phyloP scores from a whole-genome alignment of 2,329 filamentous ascomycete genomes.

The Dothideomycetes sp. region DNA sequence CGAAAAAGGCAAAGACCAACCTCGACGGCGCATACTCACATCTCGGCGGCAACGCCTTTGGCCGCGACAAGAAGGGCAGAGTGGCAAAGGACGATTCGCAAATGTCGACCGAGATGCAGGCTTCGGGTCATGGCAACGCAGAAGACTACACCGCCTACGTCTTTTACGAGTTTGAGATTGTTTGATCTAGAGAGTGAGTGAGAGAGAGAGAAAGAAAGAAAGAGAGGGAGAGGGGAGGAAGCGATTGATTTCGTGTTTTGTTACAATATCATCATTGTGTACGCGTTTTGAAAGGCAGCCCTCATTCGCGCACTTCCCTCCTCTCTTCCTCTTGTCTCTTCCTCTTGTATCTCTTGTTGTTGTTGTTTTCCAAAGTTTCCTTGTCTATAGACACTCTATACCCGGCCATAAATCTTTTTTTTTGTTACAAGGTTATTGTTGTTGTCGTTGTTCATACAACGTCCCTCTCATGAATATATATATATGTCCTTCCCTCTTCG shows the following conservation, averaged over 20 bases:
- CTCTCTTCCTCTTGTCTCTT: neutral
- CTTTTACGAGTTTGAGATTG: constrained; percentile 88
- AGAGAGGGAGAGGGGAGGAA: neutral
- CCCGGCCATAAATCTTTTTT: constrained; percentile 14
- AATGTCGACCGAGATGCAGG: constrained; percentile 73
- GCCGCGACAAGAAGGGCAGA: constrained; percentile 84
- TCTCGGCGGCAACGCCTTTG: constrained; percentile 88
- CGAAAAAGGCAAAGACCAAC: constrained; percentile 56
- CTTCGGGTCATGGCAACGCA: constrained; percentile 58
- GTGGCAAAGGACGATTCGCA: constrained; percentile 81
- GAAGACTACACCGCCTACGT: constrained; percentile 88
- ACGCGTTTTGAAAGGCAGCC: too few species aligned
- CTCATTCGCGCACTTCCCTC: neutral
- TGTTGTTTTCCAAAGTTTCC: neutral
- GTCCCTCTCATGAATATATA: neutral
- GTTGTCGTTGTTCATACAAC: constrained; percentile 7
- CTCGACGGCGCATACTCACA: constrained; percentile 83
- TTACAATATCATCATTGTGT: too few species aligned
- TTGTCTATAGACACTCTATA: constrained; percentile 16
- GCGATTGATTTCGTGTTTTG: too few species aligned
- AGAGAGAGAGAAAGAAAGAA: neutral
- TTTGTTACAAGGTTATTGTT: too few species aligned
- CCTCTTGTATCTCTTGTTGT: neutral
- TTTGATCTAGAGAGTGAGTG: constrained; percentile 26
- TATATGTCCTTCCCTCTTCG: constrained; percentile 3